phyloP scores from a whole-genome alignment of 1,139 yeast species.

The Nakaseomyces sp. region DNA sequence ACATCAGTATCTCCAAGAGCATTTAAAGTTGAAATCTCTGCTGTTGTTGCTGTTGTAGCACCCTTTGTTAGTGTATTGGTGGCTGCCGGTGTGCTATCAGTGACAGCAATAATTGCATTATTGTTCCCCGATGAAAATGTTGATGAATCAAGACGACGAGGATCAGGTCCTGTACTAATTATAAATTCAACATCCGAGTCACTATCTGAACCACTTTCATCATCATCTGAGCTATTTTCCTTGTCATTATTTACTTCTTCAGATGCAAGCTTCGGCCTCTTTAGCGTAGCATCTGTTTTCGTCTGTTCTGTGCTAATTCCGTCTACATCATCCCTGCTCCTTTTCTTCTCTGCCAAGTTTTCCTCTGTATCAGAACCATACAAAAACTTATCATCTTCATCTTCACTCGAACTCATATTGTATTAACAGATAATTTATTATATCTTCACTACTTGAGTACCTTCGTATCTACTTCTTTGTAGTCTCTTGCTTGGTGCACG shows the following conservation, averaged over 20 bases:
- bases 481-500: too few relatives aligned
- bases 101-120: constrained; percentile 20
- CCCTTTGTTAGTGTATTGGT: constrained; percentile 6
- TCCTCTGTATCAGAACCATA: constrained; percentile 66
- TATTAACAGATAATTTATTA: neutral
- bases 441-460: too few relatives aligned
- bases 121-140: neutral
- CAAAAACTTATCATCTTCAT: constrained; percentile 77
- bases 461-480: too few relatives aligned
- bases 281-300: neutral
- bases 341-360: constrained; percentile 18
- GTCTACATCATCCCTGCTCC: constrained; percentile 23
- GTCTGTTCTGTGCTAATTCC: constrained; percentile 8
- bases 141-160: constrained; percentile 28
- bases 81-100: constrained; percentile 32
- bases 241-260: neutral
- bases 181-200: constrained; percentile 61
- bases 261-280: constrained; percentile 1
- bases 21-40: constrained; percentile 3
- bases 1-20: constrained; percentile 4
- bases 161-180: constrained; percentile 41
- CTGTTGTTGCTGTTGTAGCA: constrained; percentile 6
- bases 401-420: constrained; percentile 34
- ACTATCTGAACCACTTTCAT: constrained; percentile 37
- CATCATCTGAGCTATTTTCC: constrained; percentile 13